phyloP scores from a whole-genome alignment of 495 filamentous ascomycete genomes.

The Hyaloscypha finlandica region DNA sequence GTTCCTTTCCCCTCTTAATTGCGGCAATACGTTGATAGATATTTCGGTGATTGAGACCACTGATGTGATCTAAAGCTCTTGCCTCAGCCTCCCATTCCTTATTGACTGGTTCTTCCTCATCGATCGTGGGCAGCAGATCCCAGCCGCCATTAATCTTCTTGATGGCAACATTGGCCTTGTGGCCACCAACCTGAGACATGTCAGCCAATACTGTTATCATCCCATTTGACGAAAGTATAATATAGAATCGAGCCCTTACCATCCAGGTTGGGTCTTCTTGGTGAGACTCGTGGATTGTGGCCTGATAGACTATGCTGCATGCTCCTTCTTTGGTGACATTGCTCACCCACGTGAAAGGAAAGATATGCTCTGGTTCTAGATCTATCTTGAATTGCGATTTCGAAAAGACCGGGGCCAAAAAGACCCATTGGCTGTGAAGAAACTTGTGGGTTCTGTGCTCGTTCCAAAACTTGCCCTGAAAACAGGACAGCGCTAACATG shows the following conservation, averaged over 20 bases:
- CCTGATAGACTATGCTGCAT: slow-evolving; percentile 4
- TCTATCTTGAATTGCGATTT: slow-evolving; percentile 3
- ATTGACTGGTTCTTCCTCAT: background rate
- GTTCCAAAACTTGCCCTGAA: slow-evolving; percentile 6
- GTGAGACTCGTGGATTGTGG: slow-evolving; percentile 15
- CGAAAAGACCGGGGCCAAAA: slow-evolving; percentile 13
- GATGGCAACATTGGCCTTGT: slow-evolving; percentile 8
- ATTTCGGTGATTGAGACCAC: slow-evolving; percentile 13
- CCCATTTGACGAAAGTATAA: too few species aligned
- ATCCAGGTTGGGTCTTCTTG: background rate
- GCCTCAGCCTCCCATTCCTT: slow-evolving; percentile 11
- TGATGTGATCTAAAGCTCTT: slow-evolving; percentile 11
- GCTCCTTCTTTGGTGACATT: background rate
- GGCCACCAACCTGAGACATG: background rate
- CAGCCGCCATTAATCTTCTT: too few species aligned
- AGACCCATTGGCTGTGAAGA: slow-evolving; percentile 14
- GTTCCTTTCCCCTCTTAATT: slow-evolving; percentile 11
- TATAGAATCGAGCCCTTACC: background rate
- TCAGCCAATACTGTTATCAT: too few species aligned
- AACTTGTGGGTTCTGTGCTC: slow-evolving; percentile 11
- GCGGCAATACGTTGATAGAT: slow-evolving; percentile 25
- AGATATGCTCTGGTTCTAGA: slow-evolving; percentile 9
- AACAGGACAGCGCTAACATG: background rate
- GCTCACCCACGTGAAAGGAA: slow-evolving; percentile 4
- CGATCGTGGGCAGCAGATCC: background rate